Evolutionary conservation across 345 rosid species (phyloP).

Genomic region (Syzygium oleosum): DNA sequence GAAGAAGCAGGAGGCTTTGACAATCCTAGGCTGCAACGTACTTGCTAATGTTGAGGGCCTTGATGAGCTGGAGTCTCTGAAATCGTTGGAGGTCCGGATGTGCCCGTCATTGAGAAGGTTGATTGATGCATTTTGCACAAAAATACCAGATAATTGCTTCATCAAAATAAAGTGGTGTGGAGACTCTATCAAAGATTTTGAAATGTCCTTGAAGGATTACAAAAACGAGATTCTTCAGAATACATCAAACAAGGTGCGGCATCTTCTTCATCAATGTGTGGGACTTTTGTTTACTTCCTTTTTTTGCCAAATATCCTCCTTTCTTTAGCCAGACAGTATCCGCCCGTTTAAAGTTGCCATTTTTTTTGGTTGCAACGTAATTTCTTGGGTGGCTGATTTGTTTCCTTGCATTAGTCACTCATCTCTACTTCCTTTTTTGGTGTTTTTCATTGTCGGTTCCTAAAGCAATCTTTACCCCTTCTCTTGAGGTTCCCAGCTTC

Average conservation of each 20-base stretch:
- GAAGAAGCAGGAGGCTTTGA: background rate
- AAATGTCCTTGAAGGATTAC: background rate
- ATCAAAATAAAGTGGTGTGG: background rate
- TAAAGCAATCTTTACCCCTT: background rate
- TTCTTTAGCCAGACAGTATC: background rate
- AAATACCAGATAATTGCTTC: background rate
- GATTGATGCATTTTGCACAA: background rate
- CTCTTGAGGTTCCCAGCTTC: background rate
- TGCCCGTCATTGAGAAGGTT: background rate
- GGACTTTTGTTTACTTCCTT: background rate
- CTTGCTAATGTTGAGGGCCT: background rate
- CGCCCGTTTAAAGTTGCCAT: background rate
- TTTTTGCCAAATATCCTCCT: background rate
- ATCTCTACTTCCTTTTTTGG: background rate
- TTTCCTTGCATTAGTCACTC: background rate
- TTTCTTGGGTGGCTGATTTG: background rate
- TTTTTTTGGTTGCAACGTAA: background rate
- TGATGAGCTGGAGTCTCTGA: background rate
- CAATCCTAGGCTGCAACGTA: background rate
- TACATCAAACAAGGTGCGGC: background rate
- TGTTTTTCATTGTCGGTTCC: background rate
- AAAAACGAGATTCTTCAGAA: background rate
- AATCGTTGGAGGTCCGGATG: accelerated
- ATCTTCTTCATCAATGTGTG: background rate
- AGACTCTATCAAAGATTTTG: background rate